A percentile compares a stretch with the other conserved stretches of the same genome.
Evolutionary conservation across 179 eudicot species (phyloP).

Genomic region (Spinacia oleracea): DNA sequence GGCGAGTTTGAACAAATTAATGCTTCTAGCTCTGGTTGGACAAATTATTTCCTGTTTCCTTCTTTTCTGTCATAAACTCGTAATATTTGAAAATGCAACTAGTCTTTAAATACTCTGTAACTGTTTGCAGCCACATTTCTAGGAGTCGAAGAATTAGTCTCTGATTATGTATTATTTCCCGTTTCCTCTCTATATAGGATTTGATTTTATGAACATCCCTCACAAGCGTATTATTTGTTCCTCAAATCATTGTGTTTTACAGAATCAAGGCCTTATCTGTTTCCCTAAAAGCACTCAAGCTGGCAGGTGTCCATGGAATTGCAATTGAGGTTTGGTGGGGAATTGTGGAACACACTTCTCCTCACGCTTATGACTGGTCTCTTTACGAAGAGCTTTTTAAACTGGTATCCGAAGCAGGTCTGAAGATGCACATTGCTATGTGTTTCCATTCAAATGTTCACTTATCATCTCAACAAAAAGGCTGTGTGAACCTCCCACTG

Average conservation of each 20-base stretch:
- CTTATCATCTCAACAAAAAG: conserved; percentile 39
- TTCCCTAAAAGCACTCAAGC: conserved; percentile 63
- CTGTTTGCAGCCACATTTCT: conserved; percentile 7
- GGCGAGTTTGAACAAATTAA: conserved; percentile 27
- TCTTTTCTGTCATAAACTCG: background rate
- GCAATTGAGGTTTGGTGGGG: conserved; percentile 84
- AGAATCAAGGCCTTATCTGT: conserved; percentile 61
- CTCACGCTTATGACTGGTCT: conserved; percentile 58
- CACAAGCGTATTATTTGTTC: background rate
- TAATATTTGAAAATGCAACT: background rate
- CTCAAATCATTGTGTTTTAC: conserved; percentile 26
- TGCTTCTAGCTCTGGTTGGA: background rate
- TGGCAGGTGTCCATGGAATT: conserved; percentile 70
- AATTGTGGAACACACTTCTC: conserved; percentile 55
- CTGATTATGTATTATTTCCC: background rate
- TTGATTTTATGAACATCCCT: background rate
- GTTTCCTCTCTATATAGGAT: background rate
- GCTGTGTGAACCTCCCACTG: conserved; percentile 51
- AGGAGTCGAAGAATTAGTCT: background rate
- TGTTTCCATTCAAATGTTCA: conserved; percentile 59
- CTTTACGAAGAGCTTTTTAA: conserved; percentile 57
- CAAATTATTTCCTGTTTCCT: background rate
- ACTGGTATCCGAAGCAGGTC: conserved; percentile 50
- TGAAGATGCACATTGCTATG: conserved; percentile 62
- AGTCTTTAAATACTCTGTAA: background rate